These are phyloP conservation scores for Oxyria digyna DNA, from an alignment of 148 eudicot genomes.

Conservation along the genomic window DNA sequence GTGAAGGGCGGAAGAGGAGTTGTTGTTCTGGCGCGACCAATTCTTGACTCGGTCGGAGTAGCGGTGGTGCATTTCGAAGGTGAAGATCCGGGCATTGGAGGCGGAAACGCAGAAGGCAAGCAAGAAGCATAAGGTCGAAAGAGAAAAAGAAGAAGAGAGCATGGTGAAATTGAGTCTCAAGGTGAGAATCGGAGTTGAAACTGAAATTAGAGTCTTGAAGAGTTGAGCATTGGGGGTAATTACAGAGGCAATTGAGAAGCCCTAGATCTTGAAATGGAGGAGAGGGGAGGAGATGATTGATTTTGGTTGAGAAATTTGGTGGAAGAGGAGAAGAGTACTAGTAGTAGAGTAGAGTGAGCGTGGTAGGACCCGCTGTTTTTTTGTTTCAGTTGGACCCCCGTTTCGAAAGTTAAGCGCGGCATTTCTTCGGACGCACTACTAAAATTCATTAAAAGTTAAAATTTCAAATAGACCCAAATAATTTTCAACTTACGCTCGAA, in stretches of 20 bases:
- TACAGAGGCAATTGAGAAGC: neutral
- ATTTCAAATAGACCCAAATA: neutral
- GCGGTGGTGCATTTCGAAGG: constrained; percentile 40
- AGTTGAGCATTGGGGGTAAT: neutral
- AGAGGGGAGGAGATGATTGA: neutral
- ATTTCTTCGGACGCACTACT: neutral
- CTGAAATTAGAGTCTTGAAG: neutral
- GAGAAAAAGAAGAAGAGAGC: neutral
- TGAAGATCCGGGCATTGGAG: constrained; percentile 21
- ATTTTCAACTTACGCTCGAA: too few species aligned
- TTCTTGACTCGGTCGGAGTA: constrained; percentile 25
- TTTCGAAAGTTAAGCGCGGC: constrained; percentile 8
- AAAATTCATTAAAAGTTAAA: neutral
- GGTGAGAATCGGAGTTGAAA: neutral
- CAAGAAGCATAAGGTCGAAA: constrained; percentile 7
- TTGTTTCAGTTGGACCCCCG: constrained; percentile 2
- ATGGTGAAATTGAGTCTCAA: neutral
- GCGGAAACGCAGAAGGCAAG: constrained; percentile 7
- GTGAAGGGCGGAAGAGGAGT: neutral
- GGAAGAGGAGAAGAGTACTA: neutral
- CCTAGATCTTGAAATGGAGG: constrained; percentile 8
- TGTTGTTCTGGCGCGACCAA: constrained; percentile 15
- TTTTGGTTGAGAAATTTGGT: neutral
- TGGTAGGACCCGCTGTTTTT: constrained; percentile 5
- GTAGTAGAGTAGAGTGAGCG: neutral